phyloP scores from a whole-genome alignment of 1,284 basidiomycete species.

The Pterula multifida region DNA sequence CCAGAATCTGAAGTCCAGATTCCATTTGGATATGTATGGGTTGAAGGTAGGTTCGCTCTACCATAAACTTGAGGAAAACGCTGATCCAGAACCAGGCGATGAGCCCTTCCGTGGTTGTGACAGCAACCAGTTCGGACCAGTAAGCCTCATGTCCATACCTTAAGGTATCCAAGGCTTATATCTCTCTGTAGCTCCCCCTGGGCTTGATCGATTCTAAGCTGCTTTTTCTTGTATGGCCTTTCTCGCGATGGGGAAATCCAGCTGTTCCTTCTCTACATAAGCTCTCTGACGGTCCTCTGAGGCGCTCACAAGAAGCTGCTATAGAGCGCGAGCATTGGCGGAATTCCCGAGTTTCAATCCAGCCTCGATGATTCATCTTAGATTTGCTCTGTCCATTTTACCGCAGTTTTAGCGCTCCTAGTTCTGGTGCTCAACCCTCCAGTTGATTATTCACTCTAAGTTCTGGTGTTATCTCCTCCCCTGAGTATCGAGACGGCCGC shows the following conservation, averaged over 20 bases:
- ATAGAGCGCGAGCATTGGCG: neutral
- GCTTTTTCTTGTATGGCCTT: conserved; percentile 50
- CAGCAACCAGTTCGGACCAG: conserved; percentile 64
- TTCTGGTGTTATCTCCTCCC: too few relatives aligned
- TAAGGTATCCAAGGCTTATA: neutral
- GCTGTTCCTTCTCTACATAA: neutral
- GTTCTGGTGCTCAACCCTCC: too few relatives aligned
- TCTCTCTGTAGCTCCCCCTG: conserved; percentile 38
- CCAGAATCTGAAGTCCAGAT: conserved; percentile 42
- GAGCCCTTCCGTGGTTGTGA: conserved; percentile 56
- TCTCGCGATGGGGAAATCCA: conserved; percentile 7
- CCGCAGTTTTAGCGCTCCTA: too few relatives aligned
- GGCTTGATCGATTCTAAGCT: conserved; percentile 54
- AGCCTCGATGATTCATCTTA: neutral
- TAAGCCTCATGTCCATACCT: conserved; percentile 19
- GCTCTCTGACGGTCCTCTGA: neutral
- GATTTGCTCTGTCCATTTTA: too few relatives aligned
- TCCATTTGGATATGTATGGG: conserved; percentile 57
- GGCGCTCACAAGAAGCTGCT: neutral
- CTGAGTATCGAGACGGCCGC: too few relatives aligned
- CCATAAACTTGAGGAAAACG: conserved; percentile 5
- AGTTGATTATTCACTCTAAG: too few relatives aligned
- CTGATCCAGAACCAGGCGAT: conserved; percentile 30
- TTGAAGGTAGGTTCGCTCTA: conserved; percentile 41
- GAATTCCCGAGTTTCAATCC: neutral